Evolutionary conservation across 129 eudicot genomes (phyloP), one percentile per base, ranked within the genome.

Genomic region (Flaveria sonorensis): DNA sequence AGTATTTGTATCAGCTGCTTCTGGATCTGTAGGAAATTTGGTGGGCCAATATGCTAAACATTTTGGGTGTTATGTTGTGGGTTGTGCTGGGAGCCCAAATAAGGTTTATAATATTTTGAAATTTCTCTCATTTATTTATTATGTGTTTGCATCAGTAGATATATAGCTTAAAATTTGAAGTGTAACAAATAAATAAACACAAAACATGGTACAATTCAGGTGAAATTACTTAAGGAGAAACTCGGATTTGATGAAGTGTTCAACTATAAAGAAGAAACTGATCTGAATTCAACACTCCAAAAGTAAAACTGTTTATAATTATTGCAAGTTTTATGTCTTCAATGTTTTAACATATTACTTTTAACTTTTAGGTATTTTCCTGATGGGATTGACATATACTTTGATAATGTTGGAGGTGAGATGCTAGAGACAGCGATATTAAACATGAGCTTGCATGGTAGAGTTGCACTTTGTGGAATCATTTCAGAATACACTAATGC

Each of bases 191-290:
- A 32, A 23, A 15, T 11, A 45, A 23, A 30, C 28, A 0, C 3
- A 64, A 30, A 5, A 64, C 45, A 64, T 30, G 20, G 26, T 66
- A 39, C 5, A 30, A 62, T 72, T 40, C 42, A 92, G 97, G 97
- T 89, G 11, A 78, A 85, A 15, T 70, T 92, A 76, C 89, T 92
- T 19, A 89, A 89, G 56, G 86, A 84, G 60, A 76, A 86, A 82
- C 96, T 92, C 28, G 96, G 91, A 18, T 92, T 92, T 68, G 96
- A 92, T 28, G 96, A 92, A n/a, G 98, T 90, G 24, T 92, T 92
- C 82, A 92, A 92, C 76, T 92, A 92, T 73, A 92, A 86, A 77
- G 92, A 92, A 63, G 98, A 86, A 50, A 55, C 9, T 26, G 18
- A 60, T 60, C 40, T 60, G 4, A 24, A 60, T 11, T 10, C 11